phyloP scores from a whole-genome alignment of 2,329 filamentous ascomycete species.

The Arachnopeziza araneosa region DNA sequence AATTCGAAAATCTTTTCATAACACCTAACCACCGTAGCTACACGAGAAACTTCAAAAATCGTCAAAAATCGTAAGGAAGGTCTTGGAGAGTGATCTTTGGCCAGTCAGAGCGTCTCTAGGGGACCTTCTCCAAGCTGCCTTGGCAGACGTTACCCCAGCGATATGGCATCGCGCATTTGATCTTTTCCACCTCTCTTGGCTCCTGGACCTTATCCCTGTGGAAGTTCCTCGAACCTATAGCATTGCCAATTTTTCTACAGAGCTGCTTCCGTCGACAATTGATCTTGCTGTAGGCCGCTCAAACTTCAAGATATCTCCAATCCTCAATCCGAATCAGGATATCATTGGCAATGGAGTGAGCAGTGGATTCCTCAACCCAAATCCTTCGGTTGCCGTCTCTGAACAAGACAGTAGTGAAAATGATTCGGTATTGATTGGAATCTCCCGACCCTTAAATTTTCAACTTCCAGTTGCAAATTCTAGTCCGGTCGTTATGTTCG shows the following conservation, averaged over 20 bases:
- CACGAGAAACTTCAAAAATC: too few species aligned
- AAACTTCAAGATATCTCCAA: slow-evolving; percentile 24
- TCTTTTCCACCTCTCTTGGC: slow-evolving; percentile 37
- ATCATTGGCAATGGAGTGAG: slow-evolving; percentile 40
- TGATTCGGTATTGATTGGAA: slow-evolving; percentile 46
- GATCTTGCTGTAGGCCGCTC: slow-evolving; percentile 47
- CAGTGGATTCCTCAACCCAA: slow-evolving; percentile 44
- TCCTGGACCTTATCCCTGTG: slow-evolving; percentile 41
- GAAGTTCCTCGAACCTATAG: slow-evolving; percentile 49
- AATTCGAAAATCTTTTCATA: too few species aligned
- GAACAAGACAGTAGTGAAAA: slow-evolving; percentile 37
- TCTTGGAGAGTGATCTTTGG: slow-evolving; percentile 33
- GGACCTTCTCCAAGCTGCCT: slow-evolving; percentile 43
- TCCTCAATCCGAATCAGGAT: too few species aligned
- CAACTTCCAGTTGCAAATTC: slow-evolving; percentile 45
- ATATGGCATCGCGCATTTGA: slow-evolving; percentile 48
- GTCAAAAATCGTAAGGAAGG: too few species aligned
- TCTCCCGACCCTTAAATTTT: slow-evolving; percentile 46
- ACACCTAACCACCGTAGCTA: too few species aligned
- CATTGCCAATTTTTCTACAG: slow-evolving; percentile 45
- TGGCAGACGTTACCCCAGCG: slow-evolving; percentile 41
- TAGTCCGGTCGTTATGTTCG: slow-evolving; percentile 47
- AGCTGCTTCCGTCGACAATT: slow-evolving; percentile 45
- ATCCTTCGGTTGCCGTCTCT: slow-evolving; percentile 37
- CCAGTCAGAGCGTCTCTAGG: slow-evolving; percentile 45